A percentile compares a stretch with the other conserved stretches of the same genome.
Evolutionary conservation across 306 rosid species (phyloP).

Genomic region (Canavalia gladiata): DNA sequence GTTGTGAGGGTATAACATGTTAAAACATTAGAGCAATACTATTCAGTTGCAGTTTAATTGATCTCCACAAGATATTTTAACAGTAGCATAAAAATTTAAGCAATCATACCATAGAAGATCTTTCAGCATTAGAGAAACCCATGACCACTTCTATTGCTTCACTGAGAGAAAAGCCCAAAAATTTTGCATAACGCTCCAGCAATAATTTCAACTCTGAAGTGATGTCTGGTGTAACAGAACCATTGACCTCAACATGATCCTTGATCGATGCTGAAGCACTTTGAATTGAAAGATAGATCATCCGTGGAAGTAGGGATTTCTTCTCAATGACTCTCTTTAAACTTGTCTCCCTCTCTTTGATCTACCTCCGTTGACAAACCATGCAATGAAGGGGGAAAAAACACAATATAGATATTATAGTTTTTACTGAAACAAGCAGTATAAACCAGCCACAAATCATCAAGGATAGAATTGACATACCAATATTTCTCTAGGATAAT

Average conservation of each 20-base stretch:
- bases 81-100: constrained; percentile 34
- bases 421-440: constrained; percentile 15
- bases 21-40: background rate
- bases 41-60: constrained; percentile 5
- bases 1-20: constrained; percentile 7
- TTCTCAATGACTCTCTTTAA: constrained; percentile 76
- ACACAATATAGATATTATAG: background rate
- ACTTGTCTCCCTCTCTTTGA: constrained; percentile 67
- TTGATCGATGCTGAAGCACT: constrained; percentile 75
- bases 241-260: constrained; percentile 77
- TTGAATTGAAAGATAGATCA: constrained; percentile 87
- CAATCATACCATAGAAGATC: constrained; percentile 70
- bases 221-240: constrained; percentile 62
- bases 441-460: constrained; percentile 34
- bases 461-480: constrained; percentile 59
- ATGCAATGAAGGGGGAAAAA: constrained; percentile 29
- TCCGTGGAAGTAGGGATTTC: constrained; percentile 92
- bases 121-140: constrained; percentile 61
- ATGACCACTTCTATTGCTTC: constrained; percentile 73
- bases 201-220: constrained; percentile 75
- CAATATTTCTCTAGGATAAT: constrained; percentile 71
- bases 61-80: constrained; percentile 12
- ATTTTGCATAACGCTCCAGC: constrained; percentile 80
- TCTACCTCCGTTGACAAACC: constrained; percentile 61
- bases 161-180: constrained; percentile 71